A percentile compares a stretch with the other conserved stretches of the same genome.
Conservation (phyloP, 192 early-diverging fungal genomes). For the Podila horticola region DNA sequence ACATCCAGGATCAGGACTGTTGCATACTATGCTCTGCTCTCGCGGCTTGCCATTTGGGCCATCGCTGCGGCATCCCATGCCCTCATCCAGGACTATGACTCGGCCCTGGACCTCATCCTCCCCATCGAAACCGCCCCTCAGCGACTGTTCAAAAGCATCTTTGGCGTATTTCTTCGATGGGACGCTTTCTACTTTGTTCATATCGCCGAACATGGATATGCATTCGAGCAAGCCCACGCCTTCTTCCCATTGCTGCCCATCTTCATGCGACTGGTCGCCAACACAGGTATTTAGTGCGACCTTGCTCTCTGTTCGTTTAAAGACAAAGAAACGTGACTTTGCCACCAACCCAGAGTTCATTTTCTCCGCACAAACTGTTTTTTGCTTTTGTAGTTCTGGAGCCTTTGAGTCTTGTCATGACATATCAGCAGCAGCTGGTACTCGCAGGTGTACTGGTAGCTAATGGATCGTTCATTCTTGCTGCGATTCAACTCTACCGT, state of each 20-base stretch:
- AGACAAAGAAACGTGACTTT: background rate
- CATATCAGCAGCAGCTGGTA: conserved; percentile 56
- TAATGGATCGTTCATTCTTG: conserved; percentile 80
- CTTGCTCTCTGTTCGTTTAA: background rate
- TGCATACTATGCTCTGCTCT: conserved; percentile 56
- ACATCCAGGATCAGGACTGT: conserved; percentile 40
- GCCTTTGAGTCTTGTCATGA: conserved; percentile 55
- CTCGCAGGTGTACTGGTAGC: conserved; percentile 76
- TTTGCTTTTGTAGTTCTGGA: conserved; percentile 53
- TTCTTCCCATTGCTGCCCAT: conserved; percentile 87
- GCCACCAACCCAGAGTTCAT: background rate
- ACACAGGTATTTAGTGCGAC: conserved; percentile 44
- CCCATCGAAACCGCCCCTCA: conserved; percentile 12
- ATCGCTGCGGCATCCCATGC: conserved; percentile 60
- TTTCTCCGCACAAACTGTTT: background rate
- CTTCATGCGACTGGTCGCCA: conserved; percentile 64
- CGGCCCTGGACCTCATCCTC: conserved; percentile 57
- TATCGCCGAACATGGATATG: conserved; percentile 81
- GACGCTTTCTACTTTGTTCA: conserved; percentile 90
- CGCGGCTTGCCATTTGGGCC: conserved; percentile 56
- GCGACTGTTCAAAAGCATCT: conserved; percentile 39
- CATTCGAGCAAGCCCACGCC: conserved; percentile 89
- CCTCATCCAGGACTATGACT: conserved; percentile 67
- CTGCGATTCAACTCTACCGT: conserved; percentile 74
- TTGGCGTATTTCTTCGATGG: conserved; percentile 81